Conservation (phyloP, 768 basidiomycete genomes). For the Daedaleopsis nitida region DNA sequence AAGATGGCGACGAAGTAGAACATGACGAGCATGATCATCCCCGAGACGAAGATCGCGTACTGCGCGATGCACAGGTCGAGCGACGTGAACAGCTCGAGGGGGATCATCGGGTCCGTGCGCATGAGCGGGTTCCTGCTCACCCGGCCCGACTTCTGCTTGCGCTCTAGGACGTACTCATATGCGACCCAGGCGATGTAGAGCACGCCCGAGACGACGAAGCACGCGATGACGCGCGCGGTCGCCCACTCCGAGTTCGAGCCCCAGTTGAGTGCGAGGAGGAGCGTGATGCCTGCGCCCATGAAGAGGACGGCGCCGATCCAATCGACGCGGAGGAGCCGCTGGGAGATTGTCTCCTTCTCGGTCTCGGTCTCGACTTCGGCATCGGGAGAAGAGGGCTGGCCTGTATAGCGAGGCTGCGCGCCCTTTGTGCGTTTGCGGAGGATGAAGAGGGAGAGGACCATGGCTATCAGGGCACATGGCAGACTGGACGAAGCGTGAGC, state of each 20-base stretch:
- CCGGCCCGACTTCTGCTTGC: constrained; percentile 1
- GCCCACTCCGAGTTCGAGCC: constrained; percentile 47
- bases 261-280: constrained; percentile 54
- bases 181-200: constrained; percentile 40
- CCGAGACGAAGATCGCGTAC: constrained; percentile 41
- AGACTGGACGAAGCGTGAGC: constrained; percentile 33
- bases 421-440: constrained; percentile 37
- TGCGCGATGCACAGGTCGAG: constrained; percentile 43
- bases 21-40: constrained; percentile 53
- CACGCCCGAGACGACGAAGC: constrained; percentile 47
- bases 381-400: constrained; percentile 2
- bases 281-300: constrained; percentile 43
- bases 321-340: constrained; percentile 42
- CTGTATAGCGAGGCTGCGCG: constrained; percentile 18
- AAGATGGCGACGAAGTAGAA: constrained; percentile 59
- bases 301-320: constrained; percentile 50
- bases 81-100: constrained; percentile 45
- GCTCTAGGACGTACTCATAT: constrained; percentile 48
- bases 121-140: constrained; percentile 17
- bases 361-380: background rate
- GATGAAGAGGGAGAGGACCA: constrained; percentile 43
- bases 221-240: constrained; percentile 45
- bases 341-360: constrained; percentile 21
- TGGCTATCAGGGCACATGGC: constrained; percentile 39
- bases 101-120: constrained; percentile 46